A percentile compares a stretch with the other conserved stretches of the same genome.
These are phyloP conservation scores for Zygoascus flipseniorum DNA, from an alignment of 805 yeast genomes.

Conservation along the genomic window DNA sequence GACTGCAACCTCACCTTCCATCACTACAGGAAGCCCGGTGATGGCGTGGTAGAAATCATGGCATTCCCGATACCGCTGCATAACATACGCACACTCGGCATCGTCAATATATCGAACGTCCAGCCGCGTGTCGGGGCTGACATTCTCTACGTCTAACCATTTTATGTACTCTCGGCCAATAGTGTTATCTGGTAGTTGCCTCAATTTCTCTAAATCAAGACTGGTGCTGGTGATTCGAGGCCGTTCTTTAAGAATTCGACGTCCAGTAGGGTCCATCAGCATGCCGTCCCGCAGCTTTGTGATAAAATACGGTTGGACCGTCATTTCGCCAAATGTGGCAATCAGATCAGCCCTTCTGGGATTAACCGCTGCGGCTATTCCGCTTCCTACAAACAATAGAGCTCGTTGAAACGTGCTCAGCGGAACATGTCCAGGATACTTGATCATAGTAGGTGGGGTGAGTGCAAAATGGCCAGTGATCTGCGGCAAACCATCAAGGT, in stretches of 20 bases:
- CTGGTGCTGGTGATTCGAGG: constrained; percentile 77
- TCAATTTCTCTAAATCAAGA: constrained; percentile 53
- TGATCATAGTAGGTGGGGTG: background rate
- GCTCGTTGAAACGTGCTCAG: constrained; percentile 53
- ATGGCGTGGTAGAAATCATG: constrained; percentile 95
- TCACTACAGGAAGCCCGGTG: constrained; percentile 78
- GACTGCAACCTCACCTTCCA: constrained; percentile 95
- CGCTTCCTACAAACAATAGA: constrained; percentile 61
- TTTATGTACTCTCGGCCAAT: constrained; percentile 71
- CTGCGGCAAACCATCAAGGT: no score
- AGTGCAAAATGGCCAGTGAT: background rate
- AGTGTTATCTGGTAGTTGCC: constrained; percentile 54
- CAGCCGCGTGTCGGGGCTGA: constrained; percentile 87
- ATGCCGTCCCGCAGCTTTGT: constrained; percentile 55
- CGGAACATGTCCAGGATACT: constrained; percentile 74
- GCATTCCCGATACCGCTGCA: constrained; percentile 89
- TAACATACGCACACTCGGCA: constrained; percentile 85
- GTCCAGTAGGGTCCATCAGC: constrained; percentile 68
- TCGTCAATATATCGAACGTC: constrained; percentile 83
- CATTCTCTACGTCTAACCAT: constrained; percentile 83
- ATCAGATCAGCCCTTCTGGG: constrained; percentile 34
- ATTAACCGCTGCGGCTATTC: constrained; percentile 55
- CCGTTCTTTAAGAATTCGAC: constrained; percentile 65
- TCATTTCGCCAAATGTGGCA: constrained; percentile 65
- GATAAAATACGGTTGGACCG: constrained; percentile 67